phyloP scores from a whole-genome alignment of 2,329 filamentous ascomycete genomes.

The Aspergillus puulaauensis region DNA sequence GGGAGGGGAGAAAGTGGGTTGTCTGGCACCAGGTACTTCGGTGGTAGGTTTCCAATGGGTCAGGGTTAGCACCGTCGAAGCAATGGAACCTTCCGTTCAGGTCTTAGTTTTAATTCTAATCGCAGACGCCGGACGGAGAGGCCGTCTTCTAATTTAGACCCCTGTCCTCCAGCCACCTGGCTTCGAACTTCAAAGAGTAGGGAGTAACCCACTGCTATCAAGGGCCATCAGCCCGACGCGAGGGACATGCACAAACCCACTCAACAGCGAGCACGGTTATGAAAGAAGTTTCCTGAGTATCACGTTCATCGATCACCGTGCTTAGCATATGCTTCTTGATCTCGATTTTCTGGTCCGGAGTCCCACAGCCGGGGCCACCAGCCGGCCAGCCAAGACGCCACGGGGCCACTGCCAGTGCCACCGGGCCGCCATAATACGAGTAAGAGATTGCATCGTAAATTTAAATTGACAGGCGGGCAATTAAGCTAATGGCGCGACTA shows the following conservation, averaged over 20 bases:
- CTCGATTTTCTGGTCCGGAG: neutral
- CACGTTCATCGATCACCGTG: neutral
- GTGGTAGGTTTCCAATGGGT: too few species aligned
- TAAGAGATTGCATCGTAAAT: neutral
- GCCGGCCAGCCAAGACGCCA: neutral
- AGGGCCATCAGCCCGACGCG: too few species aligned
- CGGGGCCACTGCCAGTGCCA: too few species aligned
- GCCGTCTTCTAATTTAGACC: neutral
- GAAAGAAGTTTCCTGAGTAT: too few species aligned
- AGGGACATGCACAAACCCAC: too few species aligned
- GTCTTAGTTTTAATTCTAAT: neutral
- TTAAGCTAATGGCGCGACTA: neutral
- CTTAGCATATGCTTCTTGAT: neutral
- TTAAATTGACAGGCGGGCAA: neutral
- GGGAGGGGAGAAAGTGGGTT: neutral
- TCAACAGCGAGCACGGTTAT: too few species aligned
- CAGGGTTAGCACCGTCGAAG: neutral
- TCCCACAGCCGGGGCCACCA: neutral
- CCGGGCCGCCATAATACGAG: neutral
- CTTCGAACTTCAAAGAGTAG: too few species aligned
- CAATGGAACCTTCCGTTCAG: neutral
- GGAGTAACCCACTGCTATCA: too few species aligned
- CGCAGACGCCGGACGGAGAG: too few species aligned
- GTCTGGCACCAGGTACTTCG: neutral
- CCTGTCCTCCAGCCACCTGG: neutral